Base-by-base conservation (phyloP, 2,329 filamentous ascomycete species). In the Cryphonectria carpinicola region DNA sequence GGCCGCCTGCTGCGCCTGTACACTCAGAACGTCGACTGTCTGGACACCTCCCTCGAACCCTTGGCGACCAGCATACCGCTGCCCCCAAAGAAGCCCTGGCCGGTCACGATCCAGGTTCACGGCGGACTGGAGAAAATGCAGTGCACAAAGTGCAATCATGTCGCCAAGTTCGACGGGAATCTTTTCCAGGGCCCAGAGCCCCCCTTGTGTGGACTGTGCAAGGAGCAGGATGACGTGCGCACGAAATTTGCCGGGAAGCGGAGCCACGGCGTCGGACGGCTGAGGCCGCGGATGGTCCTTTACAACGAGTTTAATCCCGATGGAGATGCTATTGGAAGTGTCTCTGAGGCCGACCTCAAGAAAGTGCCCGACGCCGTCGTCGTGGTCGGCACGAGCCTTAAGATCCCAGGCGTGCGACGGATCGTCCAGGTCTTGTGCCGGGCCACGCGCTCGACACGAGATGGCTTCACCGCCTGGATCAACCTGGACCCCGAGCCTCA, bases 241-340 rank as follows among this genome's bases (percentile, higher is more conserved):
- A 93, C 92, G 22, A 86, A 87, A 5, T 85, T 90, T 73, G 92
- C 90, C 17, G 94, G 95, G 65, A 95, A 97, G 81, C 90, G 96
- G 71, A 97, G 95, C 78, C 96, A 98, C 77, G 96, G 96, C 1
- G 92, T 99, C 76, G 96, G 96, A 58, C 90, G 93, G 72, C 84
- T 99, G 73, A 90, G 96, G 32, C 96, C 96, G 32, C 89, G 96
- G 70, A 98, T 99, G 84, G 95, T 98, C 5, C 87, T 99, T 13
- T 99, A 99, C 84, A 98, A 98, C 79, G 96, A 99, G 80, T 92
- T 93, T 79, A 98, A 98, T 78, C 96, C 96, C 0, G 96, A 99
- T 74, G 94, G 96, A 75, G 95, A 98, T 76, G 95, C 96, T 19
- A 99, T 99, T 79, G 95, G 95, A 60, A 93, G 93, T 32, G 95